Percentiles rank a stretch among this genome's conserved stretches.
phyloP scores from a whole-genome alignment of 352 stramenopile species.

The Phytophthora pseudosyringae region DNA sequence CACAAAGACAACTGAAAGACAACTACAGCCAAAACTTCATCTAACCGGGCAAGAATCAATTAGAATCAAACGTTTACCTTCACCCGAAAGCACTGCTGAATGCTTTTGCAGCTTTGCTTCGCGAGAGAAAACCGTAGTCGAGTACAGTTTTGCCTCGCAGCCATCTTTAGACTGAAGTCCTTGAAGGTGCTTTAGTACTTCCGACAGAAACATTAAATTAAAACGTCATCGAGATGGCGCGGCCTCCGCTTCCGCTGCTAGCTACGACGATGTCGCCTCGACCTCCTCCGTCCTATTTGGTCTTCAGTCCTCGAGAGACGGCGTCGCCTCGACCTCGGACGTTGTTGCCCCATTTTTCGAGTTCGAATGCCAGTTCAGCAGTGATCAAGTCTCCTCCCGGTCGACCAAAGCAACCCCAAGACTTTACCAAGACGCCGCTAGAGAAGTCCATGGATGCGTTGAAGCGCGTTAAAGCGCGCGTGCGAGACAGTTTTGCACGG shows the following conservation, averaged over 20 bases:
- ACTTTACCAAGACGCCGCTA: constrained; percentile 34
- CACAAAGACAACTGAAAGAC: constrained; percentile 24
- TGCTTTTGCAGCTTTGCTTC: too few species aligned
- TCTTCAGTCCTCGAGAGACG: constrained; percentile 23
- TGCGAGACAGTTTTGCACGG: constrained; percentile 33
- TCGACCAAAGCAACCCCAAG: constrained; percentile 28
- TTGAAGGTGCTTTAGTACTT: background rate
- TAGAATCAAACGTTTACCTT: too few species aligned
- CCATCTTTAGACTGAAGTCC: constrained; percentile 25
- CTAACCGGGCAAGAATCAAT: constrained; percentile 5
- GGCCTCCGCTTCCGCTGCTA: constrained; percentile 22
- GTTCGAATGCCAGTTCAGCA: constrained; percentile 22
- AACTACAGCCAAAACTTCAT: constrained; percentile 44
- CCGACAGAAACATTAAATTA: background rate
- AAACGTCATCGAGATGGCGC: constrained; percentile 15
- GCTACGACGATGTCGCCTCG: constrained; percentile 12
- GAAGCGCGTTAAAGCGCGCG: constrained; percentile 23
- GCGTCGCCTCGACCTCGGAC: constrained; percentile 12
- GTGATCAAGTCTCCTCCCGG: background rate
- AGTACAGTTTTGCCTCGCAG: constrained; percentile 9
- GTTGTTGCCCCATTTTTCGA: constrained; percentile 38
- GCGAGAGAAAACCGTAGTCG: background rate
- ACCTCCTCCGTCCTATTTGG: constrained; percentile 20
- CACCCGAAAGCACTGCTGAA: too few species aligned
- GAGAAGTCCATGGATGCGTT: constrained; percentile 39